Conservation (phyloP, 192 early-diverging fungal genomes). For the Gigaspora rosea region DNA sequence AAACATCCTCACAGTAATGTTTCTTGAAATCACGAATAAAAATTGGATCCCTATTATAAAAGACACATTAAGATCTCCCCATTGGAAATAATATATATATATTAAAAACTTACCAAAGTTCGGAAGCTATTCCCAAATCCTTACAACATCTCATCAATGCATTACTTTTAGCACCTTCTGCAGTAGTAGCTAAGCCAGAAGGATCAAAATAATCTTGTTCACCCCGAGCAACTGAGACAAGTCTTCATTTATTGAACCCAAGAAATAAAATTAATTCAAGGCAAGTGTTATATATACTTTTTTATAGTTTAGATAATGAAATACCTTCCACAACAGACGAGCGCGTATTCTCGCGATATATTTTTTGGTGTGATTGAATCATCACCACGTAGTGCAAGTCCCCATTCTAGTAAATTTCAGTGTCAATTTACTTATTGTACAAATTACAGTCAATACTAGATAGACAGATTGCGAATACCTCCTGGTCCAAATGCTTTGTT, state of each 20-base stretch:
- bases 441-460: no score
- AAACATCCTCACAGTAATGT: slow-evolving; percentile 74
- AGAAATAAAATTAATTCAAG: not conserved
- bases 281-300: not conserved
- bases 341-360: slow-evolving; percentile 89
- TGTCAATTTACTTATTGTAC: no score
- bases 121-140: slow-evolving; percentile 87
- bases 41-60: slow-evolving; percentile 72
- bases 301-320: not conserved
- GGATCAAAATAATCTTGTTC: slow-evolving; percentile 90
- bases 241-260: slow-evolving; percentile 28
- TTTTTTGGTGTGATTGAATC: slow-evolving; percentile 78
- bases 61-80: not conserved
- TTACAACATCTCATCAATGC: slow-evolving; percentile 97
- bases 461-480: slow-evolving; percentile 38
- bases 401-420: slow-evolving; percentile 58
- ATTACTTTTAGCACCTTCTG: slow-evolving; percentile 89
- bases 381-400: slow-evolving; percentile 84
- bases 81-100: not conserved
- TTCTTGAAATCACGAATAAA: slow-evolving; percentile 88
- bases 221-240: slow-evolving; percentile 90
- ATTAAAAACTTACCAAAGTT: slow-evolving; percentile 72
- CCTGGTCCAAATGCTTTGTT: slow-evolving; percentile 96
- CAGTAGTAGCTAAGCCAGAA: slow-evolving; percentile 73
- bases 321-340: slow-evolving; percentile 83